Evolutionary conservation across 1,284 basidiomycete genomes (phyloP), one percentile per base, ranked within the genome.

Genomic region (Naganishia sp.): DNA sequence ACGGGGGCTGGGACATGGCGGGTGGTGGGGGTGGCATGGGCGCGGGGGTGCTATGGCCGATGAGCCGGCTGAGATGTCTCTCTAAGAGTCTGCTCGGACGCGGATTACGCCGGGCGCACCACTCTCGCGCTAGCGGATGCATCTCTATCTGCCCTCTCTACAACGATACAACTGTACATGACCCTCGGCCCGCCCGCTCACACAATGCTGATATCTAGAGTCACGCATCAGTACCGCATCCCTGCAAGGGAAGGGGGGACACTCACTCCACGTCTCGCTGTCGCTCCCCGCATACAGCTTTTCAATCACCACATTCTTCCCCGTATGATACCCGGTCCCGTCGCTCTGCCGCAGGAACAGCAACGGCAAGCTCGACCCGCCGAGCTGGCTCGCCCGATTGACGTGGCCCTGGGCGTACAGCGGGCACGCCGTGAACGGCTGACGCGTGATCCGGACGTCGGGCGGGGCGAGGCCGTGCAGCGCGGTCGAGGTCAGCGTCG

Each of bases 301-400:
- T 21, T 67, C 52, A 25, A 69, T 63, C 28, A 64, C 60, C 25
- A 69, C 49, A 49, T 69, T 69, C 61, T 69, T 69, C 9, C 68
- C 64, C 25, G 68, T 66, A 50, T 69, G 68, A 50, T 66, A 69
- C 42, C 68, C 68, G n/a, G 68, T 69, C n/a, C 65, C 65, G 45
- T 69, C 68, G 43, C 68, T 69, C 36, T 65, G 68, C 21, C 68
- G 23, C 55, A 69, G 33, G 36, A 69, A 69, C 21, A 69, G 44
- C 43, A 69, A 43, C 9, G 68, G 68, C 63, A 69, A 55, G 33
- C 64, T 66, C 13, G 68, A 69, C 25, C 53, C 56, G 43, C 68
- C 68, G 3, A 69, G 61, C 42, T 64, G 60, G 21, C 42, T 64
- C 13, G 43, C 39, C 2, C 61, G 53, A 42, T 54, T 61, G 15